Percentiles rank a stretch among this genome's conserved stretches.
phyloP scores from a whole-genome alignment of 139 green algal species.

The Coelastrella sp. region DNA sequence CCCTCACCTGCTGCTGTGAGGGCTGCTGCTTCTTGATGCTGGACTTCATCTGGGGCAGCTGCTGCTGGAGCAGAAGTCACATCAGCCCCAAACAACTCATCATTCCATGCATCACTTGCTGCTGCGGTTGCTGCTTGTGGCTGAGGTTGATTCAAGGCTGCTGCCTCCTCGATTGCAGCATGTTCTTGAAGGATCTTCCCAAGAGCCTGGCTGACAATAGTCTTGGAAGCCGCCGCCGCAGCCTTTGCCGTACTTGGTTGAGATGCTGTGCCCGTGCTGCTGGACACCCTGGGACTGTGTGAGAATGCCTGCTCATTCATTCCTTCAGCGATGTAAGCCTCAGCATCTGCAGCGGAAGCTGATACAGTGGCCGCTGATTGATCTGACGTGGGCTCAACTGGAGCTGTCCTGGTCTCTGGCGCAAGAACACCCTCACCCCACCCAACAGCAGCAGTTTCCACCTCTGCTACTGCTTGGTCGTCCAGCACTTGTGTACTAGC shows the following conservation, averaged over 20 bases:
- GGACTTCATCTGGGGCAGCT: not conserved
- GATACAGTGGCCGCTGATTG: not conserved
- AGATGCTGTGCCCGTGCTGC: conserved; percentile 4
- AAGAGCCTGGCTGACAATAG: conserved; percentile 21
- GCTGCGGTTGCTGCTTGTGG: not conserved
- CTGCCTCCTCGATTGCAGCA: not conserved
- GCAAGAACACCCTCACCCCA: conserved; percentile 8
- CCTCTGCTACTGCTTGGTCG: not conserved
- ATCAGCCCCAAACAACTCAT: not conserved
- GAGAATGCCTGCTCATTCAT: not conserved
- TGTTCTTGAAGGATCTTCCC: conserved; percentile 4
- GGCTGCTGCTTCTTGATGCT: not conserved
- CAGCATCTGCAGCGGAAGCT: not conserved
- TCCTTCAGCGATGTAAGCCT: not conserved
- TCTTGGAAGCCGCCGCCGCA: conserved; percentile 12
- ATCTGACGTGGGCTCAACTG: not conserved
- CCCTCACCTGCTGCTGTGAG: not conserved
- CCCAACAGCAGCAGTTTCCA: not conserved
- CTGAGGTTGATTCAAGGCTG: too few relatives aligned
- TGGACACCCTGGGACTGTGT: not conserved
- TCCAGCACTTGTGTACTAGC: not conserved
- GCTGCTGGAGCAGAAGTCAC: not conserved
- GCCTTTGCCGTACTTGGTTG: conserved; percentile 39
- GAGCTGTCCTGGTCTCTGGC: not conserved
- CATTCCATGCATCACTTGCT: not conserved